Base-by-base conservation (phyloP, 192 early-diverging fungal species). In the Coemansia sp. region DNA sequence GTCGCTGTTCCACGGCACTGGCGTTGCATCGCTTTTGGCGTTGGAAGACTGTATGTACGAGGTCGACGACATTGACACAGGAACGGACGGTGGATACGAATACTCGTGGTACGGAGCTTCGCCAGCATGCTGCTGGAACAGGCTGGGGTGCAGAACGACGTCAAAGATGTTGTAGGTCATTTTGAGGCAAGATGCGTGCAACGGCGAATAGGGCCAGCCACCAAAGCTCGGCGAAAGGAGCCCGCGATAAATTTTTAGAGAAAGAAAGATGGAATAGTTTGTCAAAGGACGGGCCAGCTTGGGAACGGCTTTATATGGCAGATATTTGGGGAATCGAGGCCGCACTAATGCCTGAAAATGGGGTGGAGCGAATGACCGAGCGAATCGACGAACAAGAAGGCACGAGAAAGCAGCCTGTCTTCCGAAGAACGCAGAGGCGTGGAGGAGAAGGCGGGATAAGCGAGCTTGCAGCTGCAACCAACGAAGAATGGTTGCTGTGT, bases 161-260 rank as follows among this genome's bases (percentile, higher is more conserved):
- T 79, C 77, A 45, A 74, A 79, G 21, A 79, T 79, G 58, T 79
- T 79, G 65, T 53, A 78, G 12, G 66, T 48, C 60, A 70, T 71
- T 48, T 68, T 23, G 29, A 17, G 15, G 41, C 41, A 45, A 45
- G 15, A 45, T 35, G 32, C 6, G 32, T 27, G 27, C 24, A 35
- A 29, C 12, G 49, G 62, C 22, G 14, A 7, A 24, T 29, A n/a
- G 54, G 7, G n/a, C 19, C 27, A 45, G 47, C 43, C 43, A 17
- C 32, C 21, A 38, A 57, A 57, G 35, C 56, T 19, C 27, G 43
- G 43, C 48, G 19, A 49, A 49, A 21, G 19, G 48, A 19, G 48
- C 48, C 48, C 48, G 48, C 17, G 5, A 22, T 19, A 21, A 21
- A 9, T 49, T 21, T 49, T 15, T 19, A 21, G 19, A 17, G n/a